Evolutionary conservation across 176 grass and related monocot genomes (phyloP), one percentile per base, ranked within the genome.

Genomic region (Alloteropsis semialata): DNA sequence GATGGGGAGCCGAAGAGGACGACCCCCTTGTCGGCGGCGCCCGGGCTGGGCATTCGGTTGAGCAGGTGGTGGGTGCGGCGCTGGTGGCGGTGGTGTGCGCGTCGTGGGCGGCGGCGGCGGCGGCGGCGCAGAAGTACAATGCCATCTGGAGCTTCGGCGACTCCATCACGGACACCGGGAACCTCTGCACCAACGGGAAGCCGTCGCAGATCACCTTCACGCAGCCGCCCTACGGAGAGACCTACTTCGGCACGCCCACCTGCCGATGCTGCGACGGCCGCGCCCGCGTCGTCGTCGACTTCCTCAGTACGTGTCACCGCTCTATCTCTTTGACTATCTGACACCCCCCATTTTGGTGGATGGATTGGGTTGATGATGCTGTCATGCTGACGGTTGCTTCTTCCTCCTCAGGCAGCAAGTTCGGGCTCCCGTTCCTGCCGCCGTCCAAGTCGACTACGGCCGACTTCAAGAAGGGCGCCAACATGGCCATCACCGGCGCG

Each of bases 101-200:
- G 72, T 71, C n/a, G 55, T 1, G 21, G 66, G 15, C 7, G 3
- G 33, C 65, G 0, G 2, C 11, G 16, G 22, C 56, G 61, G 66
- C 39, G n/a, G n/a, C n/a, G 74, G 86, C 85, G 68, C 88, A 86
- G 82, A 90, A 45, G 25, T 94, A 94, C 88, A 88, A 88, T 85
- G 92, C 92, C 61, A 62, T 94, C 72, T 94, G 63, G 78, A 94
- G 75, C 92, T 94, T 94, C 83, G 92, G 92, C 21, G 92, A 94
- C 86, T 94, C 92, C 16, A 88, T 94, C 45, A 88, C 92, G 10
- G 92, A 94, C 86, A 94, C 92, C 3, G 92, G 92, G 1, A 94
- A 94, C 92, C 86, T 94, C 24, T 90, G 85, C 79, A 82, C 89
- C 64, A 83, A 72, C 69, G 86, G 86, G 0, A 74, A 39, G 1